phyloP scores from a whole-genome alignment of 2,329 filamentous ascomycete genomes.

The Cladosporium velox region DNA sequence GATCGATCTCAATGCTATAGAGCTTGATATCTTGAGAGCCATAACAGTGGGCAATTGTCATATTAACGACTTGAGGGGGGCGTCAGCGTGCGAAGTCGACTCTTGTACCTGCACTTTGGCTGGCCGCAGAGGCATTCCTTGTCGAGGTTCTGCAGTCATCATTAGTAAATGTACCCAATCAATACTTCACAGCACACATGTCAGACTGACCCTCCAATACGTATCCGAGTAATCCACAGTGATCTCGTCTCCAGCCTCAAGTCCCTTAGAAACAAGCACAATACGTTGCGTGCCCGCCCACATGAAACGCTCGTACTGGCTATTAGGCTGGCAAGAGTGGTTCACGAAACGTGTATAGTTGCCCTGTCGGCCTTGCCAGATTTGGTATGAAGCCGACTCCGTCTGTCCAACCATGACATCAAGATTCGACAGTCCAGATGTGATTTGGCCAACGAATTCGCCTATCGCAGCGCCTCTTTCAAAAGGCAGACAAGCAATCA shows the following conservation, averaged over 20 bases:
- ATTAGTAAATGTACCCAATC: conserved; percentile 8
- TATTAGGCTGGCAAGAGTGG: conserved; percentile 60
- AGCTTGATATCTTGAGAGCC: neutral
- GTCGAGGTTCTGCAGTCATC: conserved; percentile 44
- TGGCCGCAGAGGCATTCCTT: conserved; percentile 59
- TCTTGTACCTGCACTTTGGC: conserved; percentile 51
- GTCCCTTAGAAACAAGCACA: conserved; percentile 57
- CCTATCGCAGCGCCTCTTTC: conserved; percentile 56
- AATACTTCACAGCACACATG: neutral
- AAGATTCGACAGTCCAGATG: conserved; percentile 52
- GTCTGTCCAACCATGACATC: conserved; percentile 56
- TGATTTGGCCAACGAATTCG: conserved; percentile 59
- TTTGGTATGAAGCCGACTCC: conserved; percentile 54
- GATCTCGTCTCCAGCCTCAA: conserved; percentile 56
- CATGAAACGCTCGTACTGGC: conserved; percentile 59
- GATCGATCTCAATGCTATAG: neutral
- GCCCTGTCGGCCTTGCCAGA: conserved; percentile 58
- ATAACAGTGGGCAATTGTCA: neutral
- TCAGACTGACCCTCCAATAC: conserved; percentile 51
- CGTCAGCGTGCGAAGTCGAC: conserved; percentile 13
- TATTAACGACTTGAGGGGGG: conserved; percentile 10
- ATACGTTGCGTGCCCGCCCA: conserved; percentile 59
- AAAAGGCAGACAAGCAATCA: conserved; percentile 51
- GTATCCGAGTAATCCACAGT: conserved; percentile 61
- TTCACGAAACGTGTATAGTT: conserved; percentile 63